phyloP scores from a whole-genome alignment of 192 early-diverging fungal species.

The Coemansia sp. region DNA sequence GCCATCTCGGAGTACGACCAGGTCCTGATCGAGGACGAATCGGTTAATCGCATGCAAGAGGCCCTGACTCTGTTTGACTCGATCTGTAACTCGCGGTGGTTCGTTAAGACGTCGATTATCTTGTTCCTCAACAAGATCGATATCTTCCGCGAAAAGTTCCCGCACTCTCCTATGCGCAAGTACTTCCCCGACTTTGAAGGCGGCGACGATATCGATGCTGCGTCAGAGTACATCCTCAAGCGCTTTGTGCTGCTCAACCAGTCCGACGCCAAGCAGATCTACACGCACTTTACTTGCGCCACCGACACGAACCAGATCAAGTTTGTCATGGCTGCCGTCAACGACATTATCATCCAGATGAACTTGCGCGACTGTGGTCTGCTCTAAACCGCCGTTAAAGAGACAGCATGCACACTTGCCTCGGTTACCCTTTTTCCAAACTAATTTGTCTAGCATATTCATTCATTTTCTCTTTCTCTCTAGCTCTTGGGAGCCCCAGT shows the following conservation, averaged over 20 bases:
- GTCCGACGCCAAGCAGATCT: constrained; percentile 80
- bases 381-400: constrained; percentile 57
- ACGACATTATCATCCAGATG: constrained; percentile 85
- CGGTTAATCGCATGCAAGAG: constrained; percentile 90
- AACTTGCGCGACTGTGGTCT: constrained; percentile 82
- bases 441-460: not conserved
- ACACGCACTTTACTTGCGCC: constrained; percentile 88
- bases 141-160: constrained; percentile 81
- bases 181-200: constrained; percentile 90
- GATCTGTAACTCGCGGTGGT: constrained; percentile 91
- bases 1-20: constrained; percentile 94
- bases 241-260: constrained; percentile 84
- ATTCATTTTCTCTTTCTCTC: not conserved
- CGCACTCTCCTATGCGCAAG: constrained; percentile 71
- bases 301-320: constrained; percentile 89
- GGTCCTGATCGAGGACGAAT: constrained; percentile 84
- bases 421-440: not conserved
- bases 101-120: constrained; percentile 88
- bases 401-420: not conserved
- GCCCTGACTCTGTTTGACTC: constrained; percentile 89
- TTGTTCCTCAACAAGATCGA: constrained; percentile 96
- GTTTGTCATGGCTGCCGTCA: constrained; percentile 90
- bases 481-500: not conserved
- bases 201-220: constrained; percentile 78
- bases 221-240: constrained; percentile 87